Conservation (phyloP, 2,329 filamentous ascomycete genomes). For the Diaporthe batatas region DNA sequence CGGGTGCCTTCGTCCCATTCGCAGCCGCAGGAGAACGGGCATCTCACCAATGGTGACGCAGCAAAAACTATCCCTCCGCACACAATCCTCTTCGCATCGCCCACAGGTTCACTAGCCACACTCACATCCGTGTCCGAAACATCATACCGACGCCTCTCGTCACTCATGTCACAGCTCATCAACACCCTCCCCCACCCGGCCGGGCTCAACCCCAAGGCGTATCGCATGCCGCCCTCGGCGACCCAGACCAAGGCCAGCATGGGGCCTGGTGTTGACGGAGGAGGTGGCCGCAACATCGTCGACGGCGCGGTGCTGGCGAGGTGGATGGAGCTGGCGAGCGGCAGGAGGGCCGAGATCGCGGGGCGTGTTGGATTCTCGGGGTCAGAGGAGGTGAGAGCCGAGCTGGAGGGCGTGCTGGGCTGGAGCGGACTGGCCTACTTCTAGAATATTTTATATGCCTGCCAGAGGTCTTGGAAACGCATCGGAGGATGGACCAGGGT, state of each 20-base stretch:
- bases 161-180: constrained; percentile 83
- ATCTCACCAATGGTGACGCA: constrained; percentile 46
- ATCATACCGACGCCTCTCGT: constrained; percentile 85
- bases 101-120: constrained; percentile 81
- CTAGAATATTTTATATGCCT: constrained; percentile 44
- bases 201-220: constrained; percentile 86
- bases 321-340: constrained; percentile 81
- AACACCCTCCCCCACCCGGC: constrained; percentile 81
- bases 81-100: constrained; percentile 76
- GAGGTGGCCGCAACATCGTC: constrained; percentile 75
- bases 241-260: constrained; percentile 57
- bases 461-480: neutral
- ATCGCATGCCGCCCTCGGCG: constrained; percentile 69
- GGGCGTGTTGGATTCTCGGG: constrained; percentile 77
- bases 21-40: constrained; percentile 53
- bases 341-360: constrained; percentile 79
- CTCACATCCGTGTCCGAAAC: constrained; percentile 84
- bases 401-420: constrained; percentile 74
- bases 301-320: constrained; percentile 82
- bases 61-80: constrained; percentile 51
- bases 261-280: constrained; percentile 67
- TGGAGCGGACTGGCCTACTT: constrained; percentile 75
- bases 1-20: constrained; percentile 57
- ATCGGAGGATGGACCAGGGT: too few relatives aligned
- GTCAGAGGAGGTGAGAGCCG: constrained; percentile 76